Base-by-base conservation (phyloP, 2,329 filamentous ascomycete species). In the Neonectria magnoliae region DNA sequence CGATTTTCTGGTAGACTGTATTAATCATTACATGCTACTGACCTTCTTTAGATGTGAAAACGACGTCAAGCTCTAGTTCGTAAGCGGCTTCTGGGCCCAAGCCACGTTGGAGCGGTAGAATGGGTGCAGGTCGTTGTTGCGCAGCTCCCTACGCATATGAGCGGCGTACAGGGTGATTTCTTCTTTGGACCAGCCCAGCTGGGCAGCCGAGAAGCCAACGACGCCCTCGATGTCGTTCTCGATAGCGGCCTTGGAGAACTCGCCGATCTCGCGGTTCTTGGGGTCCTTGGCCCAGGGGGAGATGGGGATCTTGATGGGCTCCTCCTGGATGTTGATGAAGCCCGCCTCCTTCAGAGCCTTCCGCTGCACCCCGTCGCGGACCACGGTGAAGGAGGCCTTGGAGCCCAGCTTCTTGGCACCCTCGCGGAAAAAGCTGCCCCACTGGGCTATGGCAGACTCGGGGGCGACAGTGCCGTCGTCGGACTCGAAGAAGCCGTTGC, bases 201-300 rank as follows among this genome's bases (percentile, higher is more conserved):
- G 74, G 20, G 74, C 69, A 2, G 68, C 72, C 44, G 78, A 73
- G 51, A 75, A 76, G n/a, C 70, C 60, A 3, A 72, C 62, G n/a
- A 60, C 57, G 16, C 77, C 78, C 60, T 79, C 77, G 20, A 75
- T 69, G 22, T 79, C 77, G 31, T 77, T 75, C 41, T 77, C 73
- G 7, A 79, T 69, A 2, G 76, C 75, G 10, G 75, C 62, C 38
- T 73, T 70, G 1, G 71, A 72, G 57, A 75, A 80, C 42, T 75
- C 68, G 0, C 81, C 81, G 14, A 82, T 76, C 63, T 81, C 76
- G 57, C 77, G 77, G 8, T 71, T 68, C 11, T 72, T 72, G 0
- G 73, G 66, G 18, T 67, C 65, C 48, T 81, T 79, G 1, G 82
- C 73, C 83, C 83, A 85, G 7, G 71, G 66, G 3, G 80, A 80